Percentiles rank a stretch among this genome's conserved stretches.
Conservation (phyloP, 768 basidiomycete species). For the Gymnopilus dilepis region DNA sequence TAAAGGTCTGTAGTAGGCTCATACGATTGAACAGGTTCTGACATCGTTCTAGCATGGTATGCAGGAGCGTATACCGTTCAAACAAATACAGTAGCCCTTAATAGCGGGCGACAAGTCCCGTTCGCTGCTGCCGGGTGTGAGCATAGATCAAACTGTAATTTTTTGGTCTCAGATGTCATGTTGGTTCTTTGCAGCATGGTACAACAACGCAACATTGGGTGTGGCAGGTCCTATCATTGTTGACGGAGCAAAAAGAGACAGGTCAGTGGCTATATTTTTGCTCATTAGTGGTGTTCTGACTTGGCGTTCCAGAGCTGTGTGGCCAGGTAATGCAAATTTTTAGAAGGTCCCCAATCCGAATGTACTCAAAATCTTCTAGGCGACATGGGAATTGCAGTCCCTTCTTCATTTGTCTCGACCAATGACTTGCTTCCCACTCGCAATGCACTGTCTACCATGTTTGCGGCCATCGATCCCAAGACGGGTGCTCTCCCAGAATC, state of each 20-base stretch:
- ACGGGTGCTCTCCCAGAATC: slow-evolving; percentile 64
- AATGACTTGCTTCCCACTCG: slow-evolving; percentile 60
- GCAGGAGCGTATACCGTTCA: slow-evolving; percentile 67
- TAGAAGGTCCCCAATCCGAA: background rate
- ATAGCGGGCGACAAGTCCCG: slow-evolving; percentile 56
- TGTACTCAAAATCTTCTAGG: slow-evolving; percentile 31
- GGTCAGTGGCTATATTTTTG: slow-evolving; percentile 33
- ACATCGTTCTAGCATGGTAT: slow-evolving; percentile 52
- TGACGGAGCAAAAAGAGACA: slow-evolving; percentile 63
- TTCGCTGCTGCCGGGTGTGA: slow-evolving; percentile 49
- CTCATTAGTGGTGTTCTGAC: background rate
- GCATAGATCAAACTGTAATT: slow-evolving; percentile 18
- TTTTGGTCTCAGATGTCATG: too few species aligned
- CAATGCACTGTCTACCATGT: slow-evolving; percentile 65
- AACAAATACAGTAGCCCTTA: slow-evolving; percentile 55
- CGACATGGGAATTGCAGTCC: slow-evolving; percentile 69
- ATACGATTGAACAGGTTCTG: background rate
- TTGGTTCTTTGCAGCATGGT: slow-evolving; percentile 45
- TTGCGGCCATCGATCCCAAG: slow-evolving; percentile 52
- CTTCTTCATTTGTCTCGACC: slow-evolving; percentile 65
- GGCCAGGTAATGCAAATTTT: slow-evolving; percentile 47
- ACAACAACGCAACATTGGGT: slow-evolving; percentile 58
- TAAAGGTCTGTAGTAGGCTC: slow-evolving; percentile 38
- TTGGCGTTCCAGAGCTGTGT: slow-evolving; percentile 48
- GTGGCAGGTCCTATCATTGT: slow-evolving; percentile 66